Evolutionary conservation across 306 rosid genomes (phyloP).

Genomic region (Trifolium repens): DNA sequence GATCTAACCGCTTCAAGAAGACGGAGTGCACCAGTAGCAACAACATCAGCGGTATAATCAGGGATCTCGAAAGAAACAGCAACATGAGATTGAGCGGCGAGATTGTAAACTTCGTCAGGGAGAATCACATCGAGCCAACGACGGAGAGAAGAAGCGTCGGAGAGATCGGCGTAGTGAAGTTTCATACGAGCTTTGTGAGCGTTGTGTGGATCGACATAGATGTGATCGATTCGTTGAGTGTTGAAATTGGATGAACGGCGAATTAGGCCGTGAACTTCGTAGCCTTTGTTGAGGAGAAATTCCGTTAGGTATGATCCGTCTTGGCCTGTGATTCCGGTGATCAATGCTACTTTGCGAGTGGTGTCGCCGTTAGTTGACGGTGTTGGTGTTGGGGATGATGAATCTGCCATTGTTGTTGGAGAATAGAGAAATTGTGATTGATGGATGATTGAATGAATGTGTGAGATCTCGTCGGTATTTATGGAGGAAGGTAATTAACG

Average conservation of each 20-base stretch:
- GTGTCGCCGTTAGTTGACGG: constrained; percentile 50
- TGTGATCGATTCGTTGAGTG: constrained; percentile 96
- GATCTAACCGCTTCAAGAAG: constrained; percentile 92
- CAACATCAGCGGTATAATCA: constrained; percentile 95
- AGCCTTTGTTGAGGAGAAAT: constrained; percentile 80
- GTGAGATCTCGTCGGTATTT: not conserved
- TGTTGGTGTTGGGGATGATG: constrained; percentile 56
- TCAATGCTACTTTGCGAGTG: constrained; percentile 68
- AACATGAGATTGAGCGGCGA: constrained; percentile 98
- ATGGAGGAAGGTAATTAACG: not conserved
- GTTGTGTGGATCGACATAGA: constrained; percentile 99
- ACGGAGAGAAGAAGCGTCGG: constrained; percentile 98
- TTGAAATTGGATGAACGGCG: constrained; percentile 97
- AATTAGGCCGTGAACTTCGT: constrained; percentile 92
- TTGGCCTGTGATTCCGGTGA: constrained; percentile 96
- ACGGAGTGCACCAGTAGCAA: constrained; percentile 94
- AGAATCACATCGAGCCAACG: constrained; percentile 90
- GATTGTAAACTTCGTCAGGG: constrained; percentile 97
- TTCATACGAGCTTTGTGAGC: constrained; percentile 94
- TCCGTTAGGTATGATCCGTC: constrained; percentile 98
- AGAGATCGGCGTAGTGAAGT: constrained; percentile 98
- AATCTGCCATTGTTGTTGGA: constrained; percentile 64
- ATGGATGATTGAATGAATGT: not conserved
- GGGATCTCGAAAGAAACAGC: constrained; percentile 99
- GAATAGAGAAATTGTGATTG: not conserved